Percentiles rank a stretch among this genome's conserved stretches.
phyloP scores from a whole-genome alignment of 2,329 filamentous ascomycete genomes.

The Endoconidiophora polonica region DNA sequence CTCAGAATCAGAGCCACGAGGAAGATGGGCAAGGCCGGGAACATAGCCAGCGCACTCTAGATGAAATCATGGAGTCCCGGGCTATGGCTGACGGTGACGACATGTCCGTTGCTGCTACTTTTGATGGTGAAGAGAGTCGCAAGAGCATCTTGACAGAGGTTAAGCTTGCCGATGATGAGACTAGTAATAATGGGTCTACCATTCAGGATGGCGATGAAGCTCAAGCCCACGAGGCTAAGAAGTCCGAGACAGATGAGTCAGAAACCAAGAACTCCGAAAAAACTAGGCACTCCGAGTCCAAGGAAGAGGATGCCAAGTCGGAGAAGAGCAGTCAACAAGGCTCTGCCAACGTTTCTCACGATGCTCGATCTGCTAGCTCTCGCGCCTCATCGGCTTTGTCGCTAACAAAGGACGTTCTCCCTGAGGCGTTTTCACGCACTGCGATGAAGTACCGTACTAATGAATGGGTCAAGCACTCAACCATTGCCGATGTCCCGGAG shows the following conservation, averaged over 20 bases:
- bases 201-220: neutral
- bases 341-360: slow-evolving; percentile 17
- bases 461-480: slow-evolving; percentile 88
- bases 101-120: slow-evolving; percentile 39
- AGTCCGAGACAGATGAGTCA: slow-evolving; percentile 5
- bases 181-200: neutral
- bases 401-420: slow-evolving; percentile 46
- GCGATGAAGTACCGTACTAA: slow-evolving; percentile 77
- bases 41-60: slow-evolving; percentile 22
- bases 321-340: slow-evolving; percentile 3
- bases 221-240: neutral
- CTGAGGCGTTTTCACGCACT: slow-evolving; percentile 55
- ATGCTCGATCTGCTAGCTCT: slow-evolving; percentile 26
- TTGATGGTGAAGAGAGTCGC: slow-evolving; percentile 27
- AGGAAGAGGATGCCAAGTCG: slow-evolving; percentile 6
- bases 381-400: slow-evolving; percentile 27
- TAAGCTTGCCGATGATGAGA: neutral
- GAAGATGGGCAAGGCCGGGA: slow-evolving; percentile 7
- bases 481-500: slow-evolving; percentile 56
- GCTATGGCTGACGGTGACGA: slow-evolving; percentile 24
- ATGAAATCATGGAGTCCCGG: slow-evolving; percentile 27
- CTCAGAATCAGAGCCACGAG: slow-evolving; percentile 16
- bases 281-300: slow-evolving; percentile 7
- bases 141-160: neutral
- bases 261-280: slow-evolving; percentile 11